Conservation (phyloP, 306 rosid genomes). For the Quercus dentata region DNA sequence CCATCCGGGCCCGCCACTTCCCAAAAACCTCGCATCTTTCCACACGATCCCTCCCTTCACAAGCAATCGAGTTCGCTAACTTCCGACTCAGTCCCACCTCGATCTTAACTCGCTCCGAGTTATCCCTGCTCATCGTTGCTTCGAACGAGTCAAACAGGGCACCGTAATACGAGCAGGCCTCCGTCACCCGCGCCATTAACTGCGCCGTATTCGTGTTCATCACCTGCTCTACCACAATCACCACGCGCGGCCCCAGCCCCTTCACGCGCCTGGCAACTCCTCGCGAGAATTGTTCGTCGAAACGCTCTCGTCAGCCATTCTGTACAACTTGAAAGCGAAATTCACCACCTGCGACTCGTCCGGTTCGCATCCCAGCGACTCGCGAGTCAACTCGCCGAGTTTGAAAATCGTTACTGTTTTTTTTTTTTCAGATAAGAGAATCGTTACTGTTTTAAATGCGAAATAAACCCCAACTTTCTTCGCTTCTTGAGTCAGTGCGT, state of each 20-base stretch:
- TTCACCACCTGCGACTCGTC: slow-evolving; percentile 64
- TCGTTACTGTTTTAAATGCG: slow-evolving; percentile 24
- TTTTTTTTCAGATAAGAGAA: not conserved
- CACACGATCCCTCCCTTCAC: slow-evolving; percentile 86
- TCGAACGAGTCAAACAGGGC: slow-evolving; percentile 62
- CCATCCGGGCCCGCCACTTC: slow-evolving; percentile 89
- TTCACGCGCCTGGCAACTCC: slow-evolving; percentile 78
- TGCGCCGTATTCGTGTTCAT: slow-evolving; percentile 78
- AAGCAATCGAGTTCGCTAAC: slow-evolving; percentile 56
- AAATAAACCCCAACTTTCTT: slow-evolving; percentile 27
- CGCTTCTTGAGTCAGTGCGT: slow-evolving; percentile 38
- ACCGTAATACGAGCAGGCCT: slow-evolving; percentile 48
- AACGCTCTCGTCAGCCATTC: slow-evolving; percentile 88
- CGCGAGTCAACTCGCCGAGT: slow-evolving; percentile 69
- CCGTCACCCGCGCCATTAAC: slow-evolving; percentile 63
- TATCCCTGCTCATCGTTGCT: slow-evolving; percentile 2
- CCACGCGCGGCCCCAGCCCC: slow-evolving; percentile 53
- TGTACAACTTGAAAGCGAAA: slow-evolving; percentile 64
- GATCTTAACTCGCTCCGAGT: slow-evolving; percentile 41
- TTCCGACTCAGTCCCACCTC: slow-evolving; percentile 67
- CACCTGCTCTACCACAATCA: slow-evolving; percentile 70
- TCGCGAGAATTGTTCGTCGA: slow-evolving; percentile 70
- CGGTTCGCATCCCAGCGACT: slow-evolving; percentile 46
- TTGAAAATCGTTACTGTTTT: slow-evolving; percentile 5
- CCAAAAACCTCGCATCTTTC: slow-evolving; percentile 89